phyloP scores from a whole-genome alignment of 495 filamentous ascomycete species.

The Schizothecium vesticola region DNA sequence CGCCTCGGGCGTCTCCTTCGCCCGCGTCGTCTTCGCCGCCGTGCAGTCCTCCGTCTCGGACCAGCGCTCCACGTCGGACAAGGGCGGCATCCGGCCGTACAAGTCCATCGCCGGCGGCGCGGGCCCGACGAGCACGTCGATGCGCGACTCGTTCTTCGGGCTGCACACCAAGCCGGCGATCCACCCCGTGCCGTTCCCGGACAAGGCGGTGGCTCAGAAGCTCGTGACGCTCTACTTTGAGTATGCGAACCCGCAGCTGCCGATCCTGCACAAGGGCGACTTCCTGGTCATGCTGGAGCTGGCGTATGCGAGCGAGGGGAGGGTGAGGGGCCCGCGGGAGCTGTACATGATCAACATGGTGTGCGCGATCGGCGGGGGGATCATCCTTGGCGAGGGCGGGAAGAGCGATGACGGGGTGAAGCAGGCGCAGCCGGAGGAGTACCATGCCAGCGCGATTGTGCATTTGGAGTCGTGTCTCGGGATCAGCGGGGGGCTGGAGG shows the following conservation, averaged over 20 bases:
- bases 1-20: conserved; percentile 89
- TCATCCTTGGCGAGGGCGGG: conserved; percentile 65
- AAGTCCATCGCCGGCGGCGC: conserved; percentile 31
- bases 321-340: conserved; percentile 70
- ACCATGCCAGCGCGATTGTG: conserved; percentile 88
- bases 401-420: conserved; percentile 34
- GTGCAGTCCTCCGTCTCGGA: conserved; percentile 83
- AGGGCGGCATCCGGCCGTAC: conserved; percentile 43
- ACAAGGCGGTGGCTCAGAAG: conserved; percentile 61
- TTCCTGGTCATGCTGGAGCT: conserved; percentile 80
- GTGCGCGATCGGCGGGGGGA: conserved; percentile 93
- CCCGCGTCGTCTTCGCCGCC: conserved; percentile 87
- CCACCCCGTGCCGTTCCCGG: conserved; percentile 78
- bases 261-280: conserved; percentile 79
- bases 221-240: conserved; percentile 86
- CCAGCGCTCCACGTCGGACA: conserved; percentile 51
- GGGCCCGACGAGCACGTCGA: conserved; percentile 57
- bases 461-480: conserved; percentile 85
- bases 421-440: conserved; percentile 88
- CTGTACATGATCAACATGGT: conserved; percentile 94
- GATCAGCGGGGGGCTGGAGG: conserved; percentile 76
- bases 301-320: conserved; percentile 65
- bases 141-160: conserved; percentile 94
- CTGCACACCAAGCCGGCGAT: conserved; percentile 85
- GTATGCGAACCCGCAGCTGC: conserved; percentile 92